Conservation (phyloP, 1,284 basidiomycete genomes). For the Ustilago xerochloae region DNA sequence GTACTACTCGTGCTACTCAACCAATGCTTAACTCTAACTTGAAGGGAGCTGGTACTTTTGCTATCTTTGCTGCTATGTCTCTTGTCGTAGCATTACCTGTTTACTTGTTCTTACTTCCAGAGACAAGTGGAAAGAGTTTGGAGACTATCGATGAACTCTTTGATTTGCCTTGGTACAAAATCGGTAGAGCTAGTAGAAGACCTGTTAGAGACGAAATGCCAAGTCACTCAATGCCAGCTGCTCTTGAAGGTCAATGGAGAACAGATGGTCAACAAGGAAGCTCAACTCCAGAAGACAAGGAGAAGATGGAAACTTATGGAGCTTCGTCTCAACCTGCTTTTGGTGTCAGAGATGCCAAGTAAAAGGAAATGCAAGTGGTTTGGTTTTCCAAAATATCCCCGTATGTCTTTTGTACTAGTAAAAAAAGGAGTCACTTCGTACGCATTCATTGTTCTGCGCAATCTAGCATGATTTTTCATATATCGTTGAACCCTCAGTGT, state of each 20-base stretch:
- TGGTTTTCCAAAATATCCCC: not conserved
- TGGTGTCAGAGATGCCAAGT: conserved; percentile 36
- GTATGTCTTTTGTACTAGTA: not conserved
- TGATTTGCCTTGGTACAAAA: conserved; percentile 52
- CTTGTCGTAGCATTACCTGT: conserved; percentile 33
- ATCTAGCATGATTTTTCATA: not conserved
- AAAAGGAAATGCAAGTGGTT: not conserved
- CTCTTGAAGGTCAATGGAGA: conserved; percentile 37
- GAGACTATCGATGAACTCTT: conserved; percentile 52
- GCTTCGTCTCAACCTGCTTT: conserved; percentile 12
- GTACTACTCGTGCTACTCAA: conserved; percentile 34
- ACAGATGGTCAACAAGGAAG: not conserved
- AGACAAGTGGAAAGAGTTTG: conserved; percentile 46
- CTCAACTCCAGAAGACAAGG: conserved; percentile 27
- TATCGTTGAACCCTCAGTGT: too few relatives aligned
- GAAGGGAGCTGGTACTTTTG: conserved; percentile 45
- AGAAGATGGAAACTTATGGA: conserved; percentile 23
- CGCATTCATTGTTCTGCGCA: not conserved
- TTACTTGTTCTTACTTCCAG: conserved; percentile 48
- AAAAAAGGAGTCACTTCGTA: not conserved
- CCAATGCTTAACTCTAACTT: conserved; percentile 51
- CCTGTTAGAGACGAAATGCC: conserved; percentile 43
- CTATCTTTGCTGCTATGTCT: conserved; percentile 37
- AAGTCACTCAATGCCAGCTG: conserved; percentile 47
- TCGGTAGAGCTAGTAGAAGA: conserved; percentile 37